These are phyloP conservation scores for Fusarium sp. DNA, from an alignment of 2,329 filamentous ascomycete species.

Conservation along the genomic window DNA sequence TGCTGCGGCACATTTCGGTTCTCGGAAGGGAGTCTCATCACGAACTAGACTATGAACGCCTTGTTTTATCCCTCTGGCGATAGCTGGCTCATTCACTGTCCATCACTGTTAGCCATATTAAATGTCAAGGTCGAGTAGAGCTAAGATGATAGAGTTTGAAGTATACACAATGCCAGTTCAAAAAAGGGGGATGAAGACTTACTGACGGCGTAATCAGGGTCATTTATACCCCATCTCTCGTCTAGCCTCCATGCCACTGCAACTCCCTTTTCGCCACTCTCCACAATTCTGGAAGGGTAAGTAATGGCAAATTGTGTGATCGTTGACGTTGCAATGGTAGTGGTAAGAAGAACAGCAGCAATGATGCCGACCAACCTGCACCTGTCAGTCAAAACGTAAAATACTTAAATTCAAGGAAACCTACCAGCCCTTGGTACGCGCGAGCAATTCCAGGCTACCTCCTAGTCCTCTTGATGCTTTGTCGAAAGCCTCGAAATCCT, in stretches of 20 bases:
- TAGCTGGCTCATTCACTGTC: conserved; percentile 9
- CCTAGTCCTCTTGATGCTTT: conserved; percentile 12
- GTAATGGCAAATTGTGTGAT: conserved; percentile 14
- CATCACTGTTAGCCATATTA: background rate
- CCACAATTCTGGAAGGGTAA: background rate
- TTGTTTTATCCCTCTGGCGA: conserved; percentile 1
- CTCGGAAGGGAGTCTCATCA: background rate
- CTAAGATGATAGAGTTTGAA: no score
- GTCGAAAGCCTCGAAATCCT: conserved; percentile 9
- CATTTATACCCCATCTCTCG: background rate
- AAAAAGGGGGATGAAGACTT: background rate
- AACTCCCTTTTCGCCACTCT: background rate
- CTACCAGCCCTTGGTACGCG: conserved; percentile 8
- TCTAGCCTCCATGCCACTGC: conserved; percentile 5
- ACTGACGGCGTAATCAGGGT: background rate
- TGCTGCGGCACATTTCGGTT: conserved; percentile 3
- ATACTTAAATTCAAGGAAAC: background rate
- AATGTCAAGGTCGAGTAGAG: no score
- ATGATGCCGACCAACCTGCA: conserved; percentile 7
- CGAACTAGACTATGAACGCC: conserved; percentile 2
- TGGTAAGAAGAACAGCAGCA: conserved; percentile 11
- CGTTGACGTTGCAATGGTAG: conserved; percentile 11
- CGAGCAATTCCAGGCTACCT: background rate
- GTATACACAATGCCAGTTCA: no score
- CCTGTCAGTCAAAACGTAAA: background rate